A percentile compares a stretch with the other conserved stretches of the same genome.
Conservation (phyloP, 2,329 filamentous ascomycete genomes). For the Fusarium sambucinum region DNA sequence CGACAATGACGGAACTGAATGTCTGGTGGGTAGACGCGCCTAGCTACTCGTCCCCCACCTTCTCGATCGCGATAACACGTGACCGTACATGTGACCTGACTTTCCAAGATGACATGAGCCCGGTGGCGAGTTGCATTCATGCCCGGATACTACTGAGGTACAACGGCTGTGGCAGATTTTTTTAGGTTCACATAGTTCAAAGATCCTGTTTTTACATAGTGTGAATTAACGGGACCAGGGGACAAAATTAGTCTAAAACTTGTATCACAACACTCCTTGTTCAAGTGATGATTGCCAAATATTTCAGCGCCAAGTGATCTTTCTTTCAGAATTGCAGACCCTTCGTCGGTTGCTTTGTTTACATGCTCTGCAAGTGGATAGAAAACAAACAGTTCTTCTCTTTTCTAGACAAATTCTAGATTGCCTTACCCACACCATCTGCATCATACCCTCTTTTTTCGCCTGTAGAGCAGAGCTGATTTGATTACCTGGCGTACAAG, state of each 20-base stretch:
- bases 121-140: slow-evolving; percentile 20
- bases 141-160: neutral
- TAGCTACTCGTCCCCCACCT: slow-evolving; percentile 7
- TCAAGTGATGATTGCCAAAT: neutral
- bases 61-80: slow-evolving; percentile 47
- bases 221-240: neutral
- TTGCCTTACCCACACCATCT: slow-evolving; percentile 26
- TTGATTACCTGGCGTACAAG: slow-evolving; percentile 14
- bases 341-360: slow-evolving; percentile 21
- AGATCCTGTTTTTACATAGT: neutral
- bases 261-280: neutral
- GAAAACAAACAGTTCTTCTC: slow-evolving; percentile 16
- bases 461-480: slow-evolving; percentile 8
- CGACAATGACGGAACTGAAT: neutral
- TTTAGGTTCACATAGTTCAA: neutral
- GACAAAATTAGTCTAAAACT: neutral
- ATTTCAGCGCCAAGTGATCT: neutral
- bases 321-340: neutral
- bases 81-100: slow-evolving; percentile 36
- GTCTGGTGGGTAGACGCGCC: slow-evolving; percentile 26
- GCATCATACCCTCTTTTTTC: slow-evolving; percentile 23
- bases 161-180: neutral
- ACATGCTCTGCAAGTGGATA: slow-evolving; percentile 27
- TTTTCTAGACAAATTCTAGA: slow-evolving; percentile 21
- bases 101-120: neutral